phyloP scores from a whole-genome alignment of 2,329 filamentous ascomycete species.

The Paracorniculantispora psalliotae region DNA sequence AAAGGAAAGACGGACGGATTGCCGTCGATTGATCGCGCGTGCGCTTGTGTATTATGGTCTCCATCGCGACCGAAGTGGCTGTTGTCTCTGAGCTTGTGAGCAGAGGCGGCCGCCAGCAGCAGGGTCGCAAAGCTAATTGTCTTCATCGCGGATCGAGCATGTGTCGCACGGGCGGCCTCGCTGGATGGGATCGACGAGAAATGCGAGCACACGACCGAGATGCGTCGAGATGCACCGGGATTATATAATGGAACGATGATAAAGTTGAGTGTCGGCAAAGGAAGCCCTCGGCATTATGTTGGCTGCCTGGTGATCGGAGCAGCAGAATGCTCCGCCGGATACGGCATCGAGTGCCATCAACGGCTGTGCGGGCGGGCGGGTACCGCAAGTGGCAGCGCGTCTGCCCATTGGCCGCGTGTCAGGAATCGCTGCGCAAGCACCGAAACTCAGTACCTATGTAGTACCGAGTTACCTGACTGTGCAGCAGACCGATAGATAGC shows the following conservation, averaged over 20 bases:
- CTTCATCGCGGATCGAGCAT: conserved; percentile 8
- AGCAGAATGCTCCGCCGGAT: conserved; percentile 2
- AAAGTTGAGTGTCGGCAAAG: background rate
- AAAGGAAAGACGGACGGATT: conserved; percentile 38
- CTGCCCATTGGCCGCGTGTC: background rate
- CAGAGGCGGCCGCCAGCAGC: conserved; percentile 3
- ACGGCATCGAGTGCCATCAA: background rate
- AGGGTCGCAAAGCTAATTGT: conserved; percentile 2
- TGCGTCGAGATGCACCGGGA: background rate
- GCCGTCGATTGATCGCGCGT: conserved; percentile 15
- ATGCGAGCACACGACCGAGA: background rate
- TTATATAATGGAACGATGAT: background rate
- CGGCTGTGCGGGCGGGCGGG: background rate
- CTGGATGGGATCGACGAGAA: background rate
- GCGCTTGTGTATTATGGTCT: background rate
- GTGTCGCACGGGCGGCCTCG: background rate
- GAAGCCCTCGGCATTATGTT: conserved; percentile 6
- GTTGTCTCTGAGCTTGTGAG: background rate
- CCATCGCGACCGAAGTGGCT: background rate
- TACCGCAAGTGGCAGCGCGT: background rate
- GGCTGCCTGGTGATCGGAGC: background rate
- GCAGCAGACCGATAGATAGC: too few relatives aligned
- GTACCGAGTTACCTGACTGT: background rate
- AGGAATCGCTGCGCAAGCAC: background rate
- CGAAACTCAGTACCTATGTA: background rate